phyloP scores from a whole-genome alignment of 352 stramenopile genomes.

The Pythium folliculosum region DNA sequence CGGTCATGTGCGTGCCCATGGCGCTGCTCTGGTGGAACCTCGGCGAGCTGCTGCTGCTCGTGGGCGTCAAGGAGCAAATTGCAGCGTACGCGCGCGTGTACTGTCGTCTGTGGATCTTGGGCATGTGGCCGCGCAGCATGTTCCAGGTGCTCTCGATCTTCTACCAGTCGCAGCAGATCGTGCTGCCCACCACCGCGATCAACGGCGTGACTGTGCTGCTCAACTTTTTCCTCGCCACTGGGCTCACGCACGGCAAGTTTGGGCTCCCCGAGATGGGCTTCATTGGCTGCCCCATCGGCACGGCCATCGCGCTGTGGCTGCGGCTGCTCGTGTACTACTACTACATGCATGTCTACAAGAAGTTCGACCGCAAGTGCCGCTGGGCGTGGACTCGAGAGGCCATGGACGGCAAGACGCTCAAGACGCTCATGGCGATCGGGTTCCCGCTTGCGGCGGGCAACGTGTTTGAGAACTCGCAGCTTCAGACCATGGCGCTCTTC shows the following conservation, averaged over 20 bases:
- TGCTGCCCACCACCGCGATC: conserved; percentile 64
- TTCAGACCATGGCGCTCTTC: conserved; percentile 79
- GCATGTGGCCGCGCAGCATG: conserved; percentile 80
- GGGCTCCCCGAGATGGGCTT: conserved; percentile 67
- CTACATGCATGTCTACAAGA: conserved; percentile 72
- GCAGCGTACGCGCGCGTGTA: conserved; percentile 56
- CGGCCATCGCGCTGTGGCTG: conserved; percentile 48
- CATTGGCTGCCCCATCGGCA: conserved; percentile 76
- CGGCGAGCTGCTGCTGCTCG: conserved; percentile 48
- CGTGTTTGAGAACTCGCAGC: conserved; percentile 81
- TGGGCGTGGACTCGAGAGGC: conserved; percentile 52
- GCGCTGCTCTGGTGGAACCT: conserved; percentile 78
- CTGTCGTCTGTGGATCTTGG: conserved; percentile 64
- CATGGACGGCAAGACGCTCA: conserved; percentile 43
- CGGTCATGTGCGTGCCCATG: conserved; percentile 67
- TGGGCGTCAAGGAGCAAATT: conserved; percentile 47
- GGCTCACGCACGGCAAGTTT: conserved; percentile 67
- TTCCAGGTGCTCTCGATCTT: conserved; percentile 77
- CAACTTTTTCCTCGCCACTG: conserved; percentile 54
- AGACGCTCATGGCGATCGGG: conserved; percentile 49
- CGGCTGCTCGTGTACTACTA: conserved; percentile 54
- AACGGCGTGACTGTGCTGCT: conserved; percentile 61
- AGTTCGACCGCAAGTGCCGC: conserved; percentile 50
- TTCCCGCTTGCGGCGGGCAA: conserved; percentile 58
- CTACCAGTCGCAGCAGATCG: conserved; percentile 83